Evolutionary conservation across 202 grass and related monocot species (phyloP).

Genomic region (Saccharum hybrid): DNA sequence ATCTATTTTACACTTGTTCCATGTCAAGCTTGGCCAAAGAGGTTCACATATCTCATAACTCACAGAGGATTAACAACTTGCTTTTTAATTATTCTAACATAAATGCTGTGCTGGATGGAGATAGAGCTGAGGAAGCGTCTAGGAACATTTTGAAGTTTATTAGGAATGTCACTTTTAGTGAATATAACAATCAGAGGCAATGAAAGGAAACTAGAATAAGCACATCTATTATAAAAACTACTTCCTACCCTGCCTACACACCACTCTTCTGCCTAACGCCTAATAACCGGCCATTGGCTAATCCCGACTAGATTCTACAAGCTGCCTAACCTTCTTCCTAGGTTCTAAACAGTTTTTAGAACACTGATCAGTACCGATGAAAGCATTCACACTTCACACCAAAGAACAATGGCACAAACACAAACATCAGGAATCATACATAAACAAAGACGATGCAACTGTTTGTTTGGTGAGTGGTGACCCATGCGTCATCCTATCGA

Average conservation of each 20-base stretch:
- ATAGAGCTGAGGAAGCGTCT: slow-evolving; percentile 24
- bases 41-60: not conserved
- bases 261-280: not conserved
- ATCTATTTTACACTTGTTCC: not conserved
- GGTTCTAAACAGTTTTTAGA: not conserved
- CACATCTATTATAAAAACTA: not conserved
- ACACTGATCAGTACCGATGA: not conserved
- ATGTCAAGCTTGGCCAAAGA: not conserved
- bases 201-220: not conserved
- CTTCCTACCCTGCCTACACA: not conserved
- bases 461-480: slow-evolving; percentile 4
- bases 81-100: not conserved
- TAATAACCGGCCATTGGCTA: not conserved
- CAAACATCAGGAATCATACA: not conserved
- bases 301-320: not conserved
- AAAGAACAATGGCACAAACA: not conserved
- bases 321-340: not conserved
- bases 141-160: not conserved
- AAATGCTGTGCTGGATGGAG: not conserved
- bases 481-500: not conserved
- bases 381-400: not conserved
- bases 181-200: not conserved
- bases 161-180: not conserved
- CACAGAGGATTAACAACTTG: not conserved
- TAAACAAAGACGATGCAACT: not conserved